These are phyloP conservation scores for Ascochyta clinopodiicola DNA, from an alignment of 2,329 filamentous ascomycete species.

Conservation along the genomic window DNA sequence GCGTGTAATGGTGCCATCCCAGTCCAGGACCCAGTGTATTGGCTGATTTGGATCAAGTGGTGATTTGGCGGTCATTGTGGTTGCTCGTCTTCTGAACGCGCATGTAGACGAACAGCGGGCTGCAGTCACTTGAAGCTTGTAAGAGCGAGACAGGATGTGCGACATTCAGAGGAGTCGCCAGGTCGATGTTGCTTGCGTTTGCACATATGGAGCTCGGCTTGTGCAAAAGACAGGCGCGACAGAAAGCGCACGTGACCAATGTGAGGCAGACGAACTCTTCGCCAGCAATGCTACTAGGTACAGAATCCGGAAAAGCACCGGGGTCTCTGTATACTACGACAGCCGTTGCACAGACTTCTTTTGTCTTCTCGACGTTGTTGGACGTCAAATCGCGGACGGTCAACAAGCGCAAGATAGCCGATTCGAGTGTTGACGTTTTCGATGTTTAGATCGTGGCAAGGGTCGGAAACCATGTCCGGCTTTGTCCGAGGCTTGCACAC, in stretches of 20 bases:
- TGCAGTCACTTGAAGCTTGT: not conserved
- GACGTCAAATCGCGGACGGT: not conserved
- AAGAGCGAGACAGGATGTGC: not conserved
- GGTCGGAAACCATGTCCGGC: conserved; percentile 9
- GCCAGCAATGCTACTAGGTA: not conserved
- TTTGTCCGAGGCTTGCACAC: conserved; percentile 1
- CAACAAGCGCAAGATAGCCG: conserved; percentile 8
- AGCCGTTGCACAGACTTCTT: not conserved
- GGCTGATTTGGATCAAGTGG: conserved; percentile 6
- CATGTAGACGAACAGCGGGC: not conserved
- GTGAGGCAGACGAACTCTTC: not conserved
- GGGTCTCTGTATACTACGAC: not conserved
- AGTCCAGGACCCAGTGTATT: conserved; percentile 54
- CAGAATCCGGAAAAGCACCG: not conserved
- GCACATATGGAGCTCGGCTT: not conserved
- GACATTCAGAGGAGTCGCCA: not conserved
- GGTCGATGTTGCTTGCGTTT: not conserved
- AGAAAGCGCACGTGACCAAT: not conserved
- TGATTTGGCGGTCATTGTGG: conserved; percentile 22
- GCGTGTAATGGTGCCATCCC: conserved; percentile 56
- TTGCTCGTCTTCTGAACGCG: not conserved
- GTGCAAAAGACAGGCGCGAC: not conserved
- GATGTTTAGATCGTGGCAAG: conserved; percentile 19
- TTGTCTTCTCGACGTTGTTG: not conserved
- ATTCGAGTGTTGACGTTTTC: conserved; percentile 24